These are phyloP conservation scores for Pyrenophora tritici-repentis DNA, from an alignment of 2,329 filamentous ascomycete genomes.

Conservation along the genomic window DNA sequence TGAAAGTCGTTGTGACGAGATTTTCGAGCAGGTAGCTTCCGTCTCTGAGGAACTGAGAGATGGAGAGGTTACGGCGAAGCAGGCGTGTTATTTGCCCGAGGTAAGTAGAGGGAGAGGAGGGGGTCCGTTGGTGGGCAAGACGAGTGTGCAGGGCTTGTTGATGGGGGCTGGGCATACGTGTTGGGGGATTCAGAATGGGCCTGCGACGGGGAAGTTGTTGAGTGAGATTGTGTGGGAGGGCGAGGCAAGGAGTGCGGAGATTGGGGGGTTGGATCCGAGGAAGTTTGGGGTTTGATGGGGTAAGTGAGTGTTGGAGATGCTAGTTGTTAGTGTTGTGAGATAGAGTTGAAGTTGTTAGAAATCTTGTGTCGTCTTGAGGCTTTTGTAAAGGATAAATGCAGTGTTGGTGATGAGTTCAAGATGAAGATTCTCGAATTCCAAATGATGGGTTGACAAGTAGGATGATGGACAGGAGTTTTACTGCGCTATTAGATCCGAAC, in stretches of 20 bases:
- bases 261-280: slow-evolving; percentile 50
- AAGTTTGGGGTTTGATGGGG: slow-evolving; percentile 34
- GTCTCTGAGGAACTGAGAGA: slow-evolving; percentile 57
- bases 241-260: slow-evolving; percentile 48
- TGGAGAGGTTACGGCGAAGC: slow-evolving; percentile 68
- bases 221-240: slow-evolving; percentile 55
- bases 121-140: slow-evolving; percentile 79
- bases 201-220: slow-evolving; percentile 67
- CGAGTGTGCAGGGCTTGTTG: slow-evolving; percentile 73
- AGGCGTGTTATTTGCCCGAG: slow-evolving; percentile 92
- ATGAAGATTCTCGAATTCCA: no score
- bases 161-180: slow-evolving; percentile 92
- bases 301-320: no score
- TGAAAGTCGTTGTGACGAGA: slow-evolving; percentile 77
- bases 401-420: no score
- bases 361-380: no score
- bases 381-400: no score
- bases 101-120: slow-evolving; percentile 59
- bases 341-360: no score
- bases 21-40: slow-evolving; percentile 75
- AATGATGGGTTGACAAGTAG: no score
- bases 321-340: no score
- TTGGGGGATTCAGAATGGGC: slow-evolving; percentile 97
- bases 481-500: no score
- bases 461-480: no score